Percentiles rank a stretch among this genome's conserved stretches.
phyloP scores from a whole-genome alignment of 2,329 filamentous ascomycete genomes.

The Colletotrichum tropicicola region DNA sequence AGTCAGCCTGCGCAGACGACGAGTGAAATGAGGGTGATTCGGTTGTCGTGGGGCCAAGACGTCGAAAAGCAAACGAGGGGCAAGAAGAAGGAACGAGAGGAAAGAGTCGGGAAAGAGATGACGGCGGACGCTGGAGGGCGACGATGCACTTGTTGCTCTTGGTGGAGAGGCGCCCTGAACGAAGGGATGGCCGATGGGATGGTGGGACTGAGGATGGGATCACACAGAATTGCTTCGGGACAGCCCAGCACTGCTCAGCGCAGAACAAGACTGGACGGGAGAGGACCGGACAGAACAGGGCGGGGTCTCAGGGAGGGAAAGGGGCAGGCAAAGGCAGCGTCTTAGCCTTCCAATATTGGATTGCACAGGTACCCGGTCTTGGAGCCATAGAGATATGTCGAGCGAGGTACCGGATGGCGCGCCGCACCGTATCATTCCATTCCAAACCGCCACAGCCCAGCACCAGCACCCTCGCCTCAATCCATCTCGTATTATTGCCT shows the following conservation, averaged over 20 bases:
- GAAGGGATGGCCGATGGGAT: slow-evolving; percentile 11
- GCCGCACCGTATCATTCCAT: slow-evolving; percentile 5
- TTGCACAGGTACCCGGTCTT: too few species aligned
- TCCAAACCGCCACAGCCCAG: slow-evolving; percentile 20
- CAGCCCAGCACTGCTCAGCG: too few species aligned
- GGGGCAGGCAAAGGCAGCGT: neutral
- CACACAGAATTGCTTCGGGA: too few species aligned
- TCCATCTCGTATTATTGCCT: slow-evolving; percentile 23
- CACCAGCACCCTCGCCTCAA: slow-evolving; percentile 25
- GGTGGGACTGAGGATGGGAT: too few species aligned
- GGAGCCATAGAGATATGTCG: neutral
- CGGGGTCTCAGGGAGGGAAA: neutral
- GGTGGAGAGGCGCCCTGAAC: slow-evolving; percentile 7
- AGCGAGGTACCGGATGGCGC: neutral
- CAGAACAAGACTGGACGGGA: neutral
- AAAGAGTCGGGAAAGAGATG: neutral
- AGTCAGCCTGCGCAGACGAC: neutral
- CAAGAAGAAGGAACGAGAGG: slow-evolving; percentile 16
- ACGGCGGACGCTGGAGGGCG: neutral
- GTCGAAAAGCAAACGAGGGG: neutral
- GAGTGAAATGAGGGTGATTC: slow-evolving; percentile 16
- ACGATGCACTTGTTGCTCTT: neutral
- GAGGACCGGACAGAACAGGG: neutral
- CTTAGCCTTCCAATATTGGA: neutral
- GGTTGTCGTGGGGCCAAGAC: slow-evolving; percentile 1